Percentiles rank a stretch among this genome's conserved stretches.
These are phyloP conservation scores for Solanum piurae DNA, from an alignment of 257 asterid genomes.

Conservation along the genomic window DNA sequence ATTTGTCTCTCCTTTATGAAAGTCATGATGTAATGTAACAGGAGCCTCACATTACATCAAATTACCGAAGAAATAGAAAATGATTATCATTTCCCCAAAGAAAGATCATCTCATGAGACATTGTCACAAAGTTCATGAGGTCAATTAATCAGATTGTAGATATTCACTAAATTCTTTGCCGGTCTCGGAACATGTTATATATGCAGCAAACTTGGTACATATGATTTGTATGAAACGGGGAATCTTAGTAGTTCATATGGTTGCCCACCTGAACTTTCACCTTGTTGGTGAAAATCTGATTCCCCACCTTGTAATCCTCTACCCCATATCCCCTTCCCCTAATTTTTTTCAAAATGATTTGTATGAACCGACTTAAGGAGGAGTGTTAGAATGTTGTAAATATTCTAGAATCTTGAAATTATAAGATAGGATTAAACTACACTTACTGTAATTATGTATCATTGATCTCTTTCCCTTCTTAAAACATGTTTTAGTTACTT, in stretches of 20 bases:
- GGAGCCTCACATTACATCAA: neutral
- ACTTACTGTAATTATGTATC: neutral
- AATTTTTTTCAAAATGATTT: neutral
- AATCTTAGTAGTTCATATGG: neutral
- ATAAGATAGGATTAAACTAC: neutral
- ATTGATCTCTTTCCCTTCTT: neutral
- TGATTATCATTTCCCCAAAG: neutral
- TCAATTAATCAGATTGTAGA: neutral
- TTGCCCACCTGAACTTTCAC: neutral
- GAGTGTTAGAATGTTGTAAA: neutral
- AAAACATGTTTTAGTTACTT: neutral
- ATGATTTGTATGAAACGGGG: neutral
- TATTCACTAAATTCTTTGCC: neutral
- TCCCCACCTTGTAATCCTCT: neutral
- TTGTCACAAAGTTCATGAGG: neutral
- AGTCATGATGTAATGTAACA: neutral
- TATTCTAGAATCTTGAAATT: neutral
- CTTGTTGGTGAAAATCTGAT: neutral
- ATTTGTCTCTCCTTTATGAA: neutral
- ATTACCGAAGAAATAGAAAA: neutral
- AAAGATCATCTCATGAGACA: neutral
- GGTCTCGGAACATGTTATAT: neutral
- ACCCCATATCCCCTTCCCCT: neutral
- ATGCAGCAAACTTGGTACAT: neutral
- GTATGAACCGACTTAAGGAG: neutral